Conservation (phyloP, 1,284 basidiomycete genomes). For the Sparassis latifolia region DNA sequence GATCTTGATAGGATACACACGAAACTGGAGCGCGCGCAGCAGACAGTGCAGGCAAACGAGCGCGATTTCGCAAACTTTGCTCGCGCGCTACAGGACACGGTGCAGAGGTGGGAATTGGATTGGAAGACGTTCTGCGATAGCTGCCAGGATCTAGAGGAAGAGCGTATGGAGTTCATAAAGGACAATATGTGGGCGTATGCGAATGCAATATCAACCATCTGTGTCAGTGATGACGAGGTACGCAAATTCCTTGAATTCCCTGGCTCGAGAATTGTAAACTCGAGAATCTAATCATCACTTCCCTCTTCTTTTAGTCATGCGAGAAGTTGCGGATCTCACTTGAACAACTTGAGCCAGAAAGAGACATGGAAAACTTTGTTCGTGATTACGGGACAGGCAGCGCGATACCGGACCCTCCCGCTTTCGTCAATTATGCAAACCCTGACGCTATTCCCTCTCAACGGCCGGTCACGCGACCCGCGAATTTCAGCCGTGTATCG, state of each 20-base stretch:
- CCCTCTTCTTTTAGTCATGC: constrained; percentile 60
- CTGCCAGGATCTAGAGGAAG: constrained; percentile 95
- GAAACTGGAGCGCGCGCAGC: constrained; percentile 86
- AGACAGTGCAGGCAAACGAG: constrained; percentile 87
- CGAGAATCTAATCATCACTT: constrained; percentile 2
- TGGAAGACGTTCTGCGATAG: constrained; percentile 94
- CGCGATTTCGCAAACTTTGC: constrained; percentile 89
- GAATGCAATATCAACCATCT: constrained; percentile 92
- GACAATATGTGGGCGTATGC: constrained; percentile 96
- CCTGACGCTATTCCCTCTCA: constrained; percentile 55
- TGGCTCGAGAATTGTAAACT: not conserved
- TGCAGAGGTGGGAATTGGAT: constrained; percentile 84
- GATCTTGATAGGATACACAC: constrained; percentile 88
- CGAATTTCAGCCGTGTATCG: constrained; percentile 54
- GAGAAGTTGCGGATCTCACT: constrained; percentile 79
- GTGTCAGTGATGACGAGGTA: constrained; percentile 94
- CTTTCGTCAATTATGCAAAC: constrained; percentile 73
- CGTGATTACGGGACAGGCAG: constrained; percentile 80
- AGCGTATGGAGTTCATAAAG: constrained; percentile 90
- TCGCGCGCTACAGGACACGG: constrained; percentile 75
- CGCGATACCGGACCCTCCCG: constrained; percentile 77
- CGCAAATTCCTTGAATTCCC: constrained; percentile 22
- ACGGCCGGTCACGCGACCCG: constrained; percentile 44
- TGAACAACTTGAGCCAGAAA: constrained; percentile 77
- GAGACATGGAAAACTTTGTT: constrained; percentile 83